A percentile compares a stretch with the other conserved stretches of the same genome.
Evolutionary conservation across 106 monocot species (phyloP).

Genomic region (Allium sativum): DNA sequence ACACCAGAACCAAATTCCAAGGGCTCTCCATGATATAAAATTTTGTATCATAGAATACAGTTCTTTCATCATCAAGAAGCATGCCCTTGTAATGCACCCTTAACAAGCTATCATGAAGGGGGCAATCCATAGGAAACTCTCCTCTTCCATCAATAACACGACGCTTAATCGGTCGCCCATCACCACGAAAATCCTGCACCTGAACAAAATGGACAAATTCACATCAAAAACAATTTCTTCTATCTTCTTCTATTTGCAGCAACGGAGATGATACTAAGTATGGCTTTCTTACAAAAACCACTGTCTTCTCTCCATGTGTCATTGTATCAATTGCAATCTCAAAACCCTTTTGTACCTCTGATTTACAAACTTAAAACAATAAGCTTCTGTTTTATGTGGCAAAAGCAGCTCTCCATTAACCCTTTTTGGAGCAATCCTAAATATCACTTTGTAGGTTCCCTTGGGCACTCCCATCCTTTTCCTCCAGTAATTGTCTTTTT

Average conservation of each 20-base stretch:
- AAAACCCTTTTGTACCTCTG: slow-evolving; percentile 95
- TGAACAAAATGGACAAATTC: slow-evolving; percentile 79
- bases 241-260: slow-evolving; percentile 40
- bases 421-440: slow-evolving; percentile 62
- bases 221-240: slow-evolving; percentile 88
- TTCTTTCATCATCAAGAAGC: slow-evolving; percentile 75
- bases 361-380: slow-evolving; percentile 83
- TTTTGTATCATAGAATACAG: slow-evolving; percentile 87
- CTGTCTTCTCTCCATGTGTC: slow-evolving; percentile 73
- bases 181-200: slow-evolving; percentile 95
- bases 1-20: slow-evolving; percentile 97
- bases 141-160: slow-evolving; percentile 92
- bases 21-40: slow-evolving; percentile 67
- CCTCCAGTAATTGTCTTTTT: too few species aligned
- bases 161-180: slow-evolving; percentile 96
- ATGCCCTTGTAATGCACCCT: slow-evolving; percentile 88
- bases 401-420: slow-evolving; percentile 49
- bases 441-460: too few species aligned
- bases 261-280: slow-evolving; percentile 80
- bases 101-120: slow-evolving; percentile 96
- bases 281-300: slow-evolving; percentile 44
- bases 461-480: too few species aligned
- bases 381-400: slow-evolving; percentile 31
- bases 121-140: slow-evolving; percentile 99
- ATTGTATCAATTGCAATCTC: slow-evolving; percentile 98